phyloP scores from a whole-genome alignment of 345 rosid species.

The Camelina hispida region DNA sequence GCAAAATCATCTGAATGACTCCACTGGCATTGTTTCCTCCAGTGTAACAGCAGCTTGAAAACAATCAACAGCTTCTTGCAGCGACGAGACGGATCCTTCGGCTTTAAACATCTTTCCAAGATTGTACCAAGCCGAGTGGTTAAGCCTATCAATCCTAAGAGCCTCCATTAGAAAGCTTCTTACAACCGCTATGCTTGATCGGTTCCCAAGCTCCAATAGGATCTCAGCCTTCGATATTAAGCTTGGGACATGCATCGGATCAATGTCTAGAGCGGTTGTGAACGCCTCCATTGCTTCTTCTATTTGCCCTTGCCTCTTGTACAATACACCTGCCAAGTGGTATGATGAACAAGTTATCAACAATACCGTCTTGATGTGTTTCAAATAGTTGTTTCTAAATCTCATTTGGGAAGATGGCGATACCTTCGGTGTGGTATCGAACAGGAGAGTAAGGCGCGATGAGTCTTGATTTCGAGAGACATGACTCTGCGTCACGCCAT shows the following conservation, averaged over 20 bases:
- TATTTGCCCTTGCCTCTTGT: constrained; percentile 55
- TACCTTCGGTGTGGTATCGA: constrained; percentile 64
- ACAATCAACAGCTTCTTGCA: constrained; percentile 64
- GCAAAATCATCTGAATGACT: constrained; percentile 67
- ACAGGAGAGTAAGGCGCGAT: constrained; percentile 56
- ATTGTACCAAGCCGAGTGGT: constrained; percentile 74
- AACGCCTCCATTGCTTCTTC: constrained; percentile 68
- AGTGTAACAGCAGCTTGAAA: constrained; percentile 66
- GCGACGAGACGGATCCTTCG: constrained; percentile 52
- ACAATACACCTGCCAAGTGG: constrained; percentile 52
- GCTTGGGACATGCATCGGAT: constrained; percentile 69
- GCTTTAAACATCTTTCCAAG: constrained; percentile 63
- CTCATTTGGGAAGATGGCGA: too few species aligned
- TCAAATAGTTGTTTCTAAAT: neutral
- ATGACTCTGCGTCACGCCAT: constrained; percentile 77
- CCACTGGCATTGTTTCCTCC: constrained; percentile 74
- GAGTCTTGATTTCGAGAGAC: constrained; percentile 77
- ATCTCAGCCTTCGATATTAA: constrained; percentile 66
- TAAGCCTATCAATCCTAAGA: constrained; percentile 61
- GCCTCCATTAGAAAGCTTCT: constrained; percentile 79
- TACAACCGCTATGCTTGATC: constrained; percentile 45
- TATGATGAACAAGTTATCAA: constrained; percentile 14
- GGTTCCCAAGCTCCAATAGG: constrained; percentile 49
- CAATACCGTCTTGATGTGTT: neutral
- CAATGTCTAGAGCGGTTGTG: constrained; percentile 57